These are phyloP conservation scores for Dentipellis fragilis DNA, from an alignment of 768 basidiomycete genomes.

Conservation along the genomic window DNA sequence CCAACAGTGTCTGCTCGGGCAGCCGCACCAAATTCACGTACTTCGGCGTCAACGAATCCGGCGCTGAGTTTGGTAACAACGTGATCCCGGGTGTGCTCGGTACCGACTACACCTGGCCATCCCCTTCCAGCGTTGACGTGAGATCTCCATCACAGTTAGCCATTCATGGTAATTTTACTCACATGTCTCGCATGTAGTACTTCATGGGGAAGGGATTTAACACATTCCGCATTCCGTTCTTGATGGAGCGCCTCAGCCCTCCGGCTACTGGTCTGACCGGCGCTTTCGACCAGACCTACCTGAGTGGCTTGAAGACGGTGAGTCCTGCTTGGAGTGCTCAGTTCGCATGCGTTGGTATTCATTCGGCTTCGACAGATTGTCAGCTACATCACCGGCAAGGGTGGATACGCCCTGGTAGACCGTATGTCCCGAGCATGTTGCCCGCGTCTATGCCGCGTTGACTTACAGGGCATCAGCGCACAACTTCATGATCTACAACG, in stretches of 20 bases:
- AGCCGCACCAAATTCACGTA: conserved; percentile 45
- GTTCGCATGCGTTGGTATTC: background rate
- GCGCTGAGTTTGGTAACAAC: conserved; percentile 48
- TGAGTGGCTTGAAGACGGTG: conserved; percentile 37
- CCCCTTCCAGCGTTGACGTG: conserved; percentile 28
- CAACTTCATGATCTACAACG: conserved; percentile 54
- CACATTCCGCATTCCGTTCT: conserved; percentile 54
- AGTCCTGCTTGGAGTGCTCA: conserved; percentile 8
- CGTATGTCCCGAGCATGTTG: conserved; percentile 25
- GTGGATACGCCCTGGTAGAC: conserved; percentile 45
- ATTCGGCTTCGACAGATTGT: conserved; percentile 29
- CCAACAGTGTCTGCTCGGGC: conserved; percentile 24
- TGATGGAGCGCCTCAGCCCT: conserved; percentile 45
- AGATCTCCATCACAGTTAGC: conserved; percentile 1
- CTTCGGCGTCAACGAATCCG: conserved; percentile 55
- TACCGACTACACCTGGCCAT: conserved; percentile 41
- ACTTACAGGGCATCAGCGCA: conserved; percentile 28
- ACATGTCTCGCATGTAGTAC: conserved; percentile 20
- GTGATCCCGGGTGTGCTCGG: conserved; percentile 35
- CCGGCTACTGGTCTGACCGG: conserved; percentile 45
- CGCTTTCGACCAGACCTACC: conserved; percentile 41
- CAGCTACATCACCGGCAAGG: conserved; percentile 51
- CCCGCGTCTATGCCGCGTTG: background rate
- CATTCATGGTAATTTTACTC: background rate
- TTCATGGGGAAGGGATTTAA: conserved; percentile 49